Evolutionary conservation across 257 asterid genomes (phyloP), one percentile per base, ranked within the genome.

Genomic region (Petunia axillaris): DNA sequence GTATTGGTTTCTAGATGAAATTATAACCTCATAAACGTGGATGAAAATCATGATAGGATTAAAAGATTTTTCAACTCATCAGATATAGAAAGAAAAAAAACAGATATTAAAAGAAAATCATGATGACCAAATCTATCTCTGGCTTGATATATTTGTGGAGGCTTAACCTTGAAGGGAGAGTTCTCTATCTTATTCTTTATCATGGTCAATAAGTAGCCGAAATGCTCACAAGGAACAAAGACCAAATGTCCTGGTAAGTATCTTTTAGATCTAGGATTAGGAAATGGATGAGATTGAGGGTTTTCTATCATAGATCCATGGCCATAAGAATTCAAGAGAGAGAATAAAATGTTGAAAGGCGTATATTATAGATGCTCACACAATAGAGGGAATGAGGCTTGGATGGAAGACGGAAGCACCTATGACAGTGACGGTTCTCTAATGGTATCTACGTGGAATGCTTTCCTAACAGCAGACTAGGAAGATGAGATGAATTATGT

Each of bases 271-370:
- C 75, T 41, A 40, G 14, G 75, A 66, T 66, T 66, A 41, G 75
- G 75, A 66, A 66, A 6, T 11, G 15, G 53, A 66, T 1, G 37
- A 41, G 75, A 39, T 66, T 53, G 41, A 66, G 75, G 53, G 11
- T 41, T 40, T 3, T 53, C 54, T 66, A 35, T 40, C 75, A 66
- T 39, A 66, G 75, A 40, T 41, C 75, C 41, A 66, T 40, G 75
- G 53, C 14, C 75, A 66, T 66, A 52, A 66, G 14, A 66, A 14
- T 46, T 66, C 54, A 66, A 39, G 15, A 53, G 7, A 44, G 37
- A 66, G 38, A 50, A 66, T 16, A 41, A n/a, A 66, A 66, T 66
- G 53, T 66, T 66, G 74, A 66, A 66, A 66, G 43, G 74, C 25
- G 37, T 66, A 66, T 40, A 66, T 37, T 8, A 7, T 25, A 66